These are phyloP conservation scores for Backusella parvicylindrica DNA, from an alignment of 192 early-diverging fungal species.

Conservation along the genomic window DNA sequence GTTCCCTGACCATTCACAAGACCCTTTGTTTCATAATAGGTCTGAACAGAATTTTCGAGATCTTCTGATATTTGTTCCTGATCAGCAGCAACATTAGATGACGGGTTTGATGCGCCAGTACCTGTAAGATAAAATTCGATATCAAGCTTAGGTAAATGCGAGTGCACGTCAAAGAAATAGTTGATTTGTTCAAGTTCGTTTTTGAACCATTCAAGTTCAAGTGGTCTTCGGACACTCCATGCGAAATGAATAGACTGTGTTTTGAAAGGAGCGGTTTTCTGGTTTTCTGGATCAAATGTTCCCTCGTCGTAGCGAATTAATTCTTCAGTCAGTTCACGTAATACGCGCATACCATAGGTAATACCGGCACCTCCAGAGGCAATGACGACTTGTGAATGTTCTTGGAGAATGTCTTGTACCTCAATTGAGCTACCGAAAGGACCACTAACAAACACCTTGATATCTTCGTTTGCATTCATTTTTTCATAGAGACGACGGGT, in stretches of 20 bases:
- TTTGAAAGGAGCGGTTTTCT: background rate
- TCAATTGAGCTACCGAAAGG: constrained; percentile 28
- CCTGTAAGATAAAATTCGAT: background rate
- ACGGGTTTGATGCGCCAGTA: background rate
- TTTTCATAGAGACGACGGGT: constrained; percentile 32
- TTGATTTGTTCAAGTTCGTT: constrained; percentile 7
- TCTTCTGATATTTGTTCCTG: background rate
- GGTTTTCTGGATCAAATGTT: background rate
- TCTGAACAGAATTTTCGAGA: background rate
- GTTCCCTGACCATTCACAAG: background rate
- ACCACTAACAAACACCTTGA: constrained; percentile 38
- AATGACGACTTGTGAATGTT: constrained; percentile 25
- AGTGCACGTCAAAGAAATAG: background rate
- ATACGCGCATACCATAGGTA: constrained; percentile 39
- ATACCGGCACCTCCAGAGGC: constrained; percentile 44
- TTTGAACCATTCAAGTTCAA: constrained; percentile 26
- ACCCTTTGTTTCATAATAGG: background rate
- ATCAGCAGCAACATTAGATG: background rate
- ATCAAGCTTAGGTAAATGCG: constrained; percentile 8
- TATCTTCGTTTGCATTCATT: constrained; percentile 34
- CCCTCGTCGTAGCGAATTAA: background rate
- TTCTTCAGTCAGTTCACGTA: constrained; percentile 31
- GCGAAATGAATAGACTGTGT: constrained; percentile 19
- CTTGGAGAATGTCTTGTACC: constrained; percentile 10
- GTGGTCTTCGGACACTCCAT: constrained; percentile 16